Base-by-base conservation (phyloP, 257 asterid genomes). In the Penstemon eatonii region DNA sequence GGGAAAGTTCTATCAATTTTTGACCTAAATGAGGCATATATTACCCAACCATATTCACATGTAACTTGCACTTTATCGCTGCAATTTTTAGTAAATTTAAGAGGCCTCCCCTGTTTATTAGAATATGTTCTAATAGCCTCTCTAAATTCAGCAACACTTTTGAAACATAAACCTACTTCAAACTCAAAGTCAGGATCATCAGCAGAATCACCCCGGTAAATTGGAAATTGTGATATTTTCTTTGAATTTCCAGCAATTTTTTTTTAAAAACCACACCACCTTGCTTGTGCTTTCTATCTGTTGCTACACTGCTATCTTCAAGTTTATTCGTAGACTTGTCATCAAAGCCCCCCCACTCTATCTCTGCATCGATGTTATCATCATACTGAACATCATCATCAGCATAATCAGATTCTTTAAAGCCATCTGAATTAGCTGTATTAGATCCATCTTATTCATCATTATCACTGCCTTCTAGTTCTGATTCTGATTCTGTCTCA, bases 1-100 rank as follows among this genome's bases (percentile, higher is more conserved):
- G 15, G 41, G 8, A 61, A 61, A 0, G 66, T 42, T 47, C 47
- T 46, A 9, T 46, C 58, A 64, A 8, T 47, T 25, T 63, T 63
- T 1, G 68, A 63, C 12, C 9, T 47, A 12, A 46, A 64, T 1
- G 69, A 65, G 5, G 69, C 46, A 50, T 65, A 49, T 12, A 65
- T 38, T 0, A 38, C 49, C 59, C 49, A 64, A 7, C 57, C 69
- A 64, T 47, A 64, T 12, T 47, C 56, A 64, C 69, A 64, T 3
- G 7, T 5, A 9, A 7, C 68, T 63, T 47, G 57, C 36, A 64
- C 13, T 25, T 37, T 64, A 4, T 47, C 10, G 4, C 36, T 46
- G 36, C 46, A 64, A 6, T 47, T 46, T n/a, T 46, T 64, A 0
- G 12, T 64, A 12, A 46, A 47, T 36, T 36, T 46, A 1, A 47